phyloP scores from a whole-genome alignment of 306 rosid species.

The Mimosa bimucronata region DNA sequence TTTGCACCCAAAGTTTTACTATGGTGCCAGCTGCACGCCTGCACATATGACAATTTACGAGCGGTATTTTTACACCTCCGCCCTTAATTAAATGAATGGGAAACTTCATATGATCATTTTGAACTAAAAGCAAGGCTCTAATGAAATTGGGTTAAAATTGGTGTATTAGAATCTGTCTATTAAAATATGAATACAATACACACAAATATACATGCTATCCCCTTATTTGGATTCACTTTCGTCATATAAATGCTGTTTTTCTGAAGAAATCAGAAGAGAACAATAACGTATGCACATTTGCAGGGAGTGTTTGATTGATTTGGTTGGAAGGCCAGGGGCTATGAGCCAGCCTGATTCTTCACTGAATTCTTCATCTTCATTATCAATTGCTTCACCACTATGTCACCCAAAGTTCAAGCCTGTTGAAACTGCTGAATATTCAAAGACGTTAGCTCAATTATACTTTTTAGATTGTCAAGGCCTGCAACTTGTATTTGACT shows the following conservation, averaged over 20 bases:
- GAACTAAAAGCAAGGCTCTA: background rate
- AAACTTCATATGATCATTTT: slow-evolving; percentile 31
- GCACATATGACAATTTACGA: too few relatives aligned
- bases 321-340: slow-evolving; percentile 83
- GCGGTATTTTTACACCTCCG: too few relatives aligned
- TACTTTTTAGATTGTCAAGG: slow-evolving; percentile 74
- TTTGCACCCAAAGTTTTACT: too few relatives aligned
- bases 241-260: slow-evolving; percentile 5
- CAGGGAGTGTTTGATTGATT: slow-evolving; percentile 91
- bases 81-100: slow-evolving; percentile 8
- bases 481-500: slow-evolving; percentile 73
- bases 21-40: too few relatives aligned
- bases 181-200: background rate
- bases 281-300: slow-evolving; percentile 19
- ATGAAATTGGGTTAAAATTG: slow-evolving; percentile 19
- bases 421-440: slow-evolving; percentile 62
- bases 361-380: slow-evolving; percentile 83
- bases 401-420: slow-evolving; percentile 85
- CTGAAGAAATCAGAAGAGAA: slow-evolving; percentile 3
- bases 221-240: background rate
- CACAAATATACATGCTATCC: too few relatives aligned
- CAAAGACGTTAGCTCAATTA: slow-evolving; percentile 74
- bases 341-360: slow-evolving; percentile 80
- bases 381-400: slow-evolving; percentile 79
- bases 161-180: slow-evolving; percentile 6